Conservation (phyloP, 192 early-diverging fungal genomes). For the Coemansia sp. region DNA sequence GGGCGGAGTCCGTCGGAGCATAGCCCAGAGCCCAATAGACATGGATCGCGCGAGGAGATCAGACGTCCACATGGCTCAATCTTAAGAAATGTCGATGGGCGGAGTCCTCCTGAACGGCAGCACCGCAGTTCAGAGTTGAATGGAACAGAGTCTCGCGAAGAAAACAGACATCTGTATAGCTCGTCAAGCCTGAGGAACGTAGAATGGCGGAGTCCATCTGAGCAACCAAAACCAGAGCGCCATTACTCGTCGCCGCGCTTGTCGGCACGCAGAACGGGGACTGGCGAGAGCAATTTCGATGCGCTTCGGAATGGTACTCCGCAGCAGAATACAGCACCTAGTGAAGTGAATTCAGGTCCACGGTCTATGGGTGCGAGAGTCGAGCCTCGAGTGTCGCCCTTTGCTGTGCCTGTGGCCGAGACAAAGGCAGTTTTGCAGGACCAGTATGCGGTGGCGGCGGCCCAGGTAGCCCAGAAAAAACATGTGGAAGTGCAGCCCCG, state of each 20-base stretch:
- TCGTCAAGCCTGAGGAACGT: neutral
- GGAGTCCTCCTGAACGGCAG: too few relatives aligned
- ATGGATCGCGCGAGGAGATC: too few relatives aligned
- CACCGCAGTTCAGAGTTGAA: too few relatives aligned
- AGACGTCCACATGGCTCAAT: too few relatives aligned
- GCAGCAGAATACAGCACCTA: neutral
- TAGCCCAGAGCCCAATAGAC: neutral
- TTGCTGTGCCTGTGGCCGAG: conserved; percentile 15
- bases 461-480: conserved; percentile 8
- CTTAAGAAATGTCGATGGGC: too few relatives aligned
- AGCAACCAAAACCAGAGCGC: conserved; percentile 8
- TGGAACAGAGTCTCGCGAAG: neutral
- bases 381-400: conserved; percentile 6
- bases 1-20: neutral
- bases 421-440: conserved; percentile 21
- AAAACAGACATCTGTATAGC: neutral
- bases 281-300: conserved; percentile 14
- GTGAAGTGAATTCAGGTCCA: neutral
- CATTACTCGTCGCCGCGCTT: conserved; percentile 30
- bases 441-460: conserved; percentile 18
- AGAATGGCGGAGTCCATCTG: conserved; percentile 6
- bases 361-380: conserved; percentile 7
- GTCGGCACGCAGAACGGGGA: conserved; percentile 18
- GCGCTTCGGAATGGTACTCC: neutral
- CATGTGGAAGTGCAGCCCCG: neutral